Conservation (phyloP, 148 eudicot genomes). For the Agrostemma githago region DNA sequence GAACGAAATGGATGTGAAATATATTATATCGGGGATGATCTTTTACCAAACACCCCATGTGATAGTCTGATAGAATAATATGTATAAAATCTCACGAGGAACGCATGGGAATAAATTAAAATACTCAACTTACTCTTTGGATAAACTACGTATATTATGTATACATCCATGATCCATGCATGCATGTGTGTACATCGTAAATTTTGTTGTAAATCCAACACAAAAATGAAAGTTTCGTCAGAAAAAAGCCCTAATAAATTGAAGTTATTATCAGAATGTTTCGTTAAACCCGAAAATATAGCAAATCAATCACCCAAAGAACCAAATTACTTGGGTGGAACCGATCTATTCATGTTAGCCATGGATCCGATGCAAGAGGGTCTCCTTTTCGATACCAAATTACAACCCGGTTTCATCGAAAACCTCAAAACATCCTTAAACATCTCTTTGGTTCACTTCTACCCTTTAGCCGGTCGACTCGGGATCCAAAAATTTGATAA, state of each 20-base stretch:
- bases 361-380: constrained; percentile 23
- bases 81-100: too few relatives aligned
- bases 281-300: constrained; percentile 17
- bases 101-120: too few relatives aligned
- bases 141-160: too few relatives aligned
- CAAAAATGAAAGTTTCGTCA: constrained; percentile 19
- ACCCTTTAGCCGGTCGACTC: constrained; percentile 17
- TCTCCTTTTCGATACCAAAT: constrained; percentile 14
- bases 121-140: too few relatives aligned
- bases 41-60: too few relatives aligned
- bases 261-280: constrained; percentile 17
- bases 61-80: too few relatives aligned
- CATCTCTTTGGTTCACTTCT: constrained; percentile 10
- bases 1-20: too few relatives aligned
- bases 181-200: too few relatives aligned
- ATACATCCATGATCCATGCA: too few relatives aligned
- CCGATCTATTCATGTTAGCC: constrained; percentile 3
- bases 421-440: constrained; percentile 10
- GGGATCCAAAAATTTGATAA: background rate
- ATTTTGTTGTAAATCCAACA: too few relatives aligned
- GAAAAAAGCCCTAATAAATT: background rate
- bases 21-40: too few relatives aligned
- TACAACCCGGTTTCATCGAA: background rate
- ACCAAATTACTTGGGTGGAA: background rate
- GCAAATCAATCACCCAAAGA: background rate